A percentile compares a stretch with the other conserved stretches of the same genome.
phyloP scores from a whole-genome alignment of 2,329 filamentous ascomycete species.

The Fusarium sp. region DNA sequence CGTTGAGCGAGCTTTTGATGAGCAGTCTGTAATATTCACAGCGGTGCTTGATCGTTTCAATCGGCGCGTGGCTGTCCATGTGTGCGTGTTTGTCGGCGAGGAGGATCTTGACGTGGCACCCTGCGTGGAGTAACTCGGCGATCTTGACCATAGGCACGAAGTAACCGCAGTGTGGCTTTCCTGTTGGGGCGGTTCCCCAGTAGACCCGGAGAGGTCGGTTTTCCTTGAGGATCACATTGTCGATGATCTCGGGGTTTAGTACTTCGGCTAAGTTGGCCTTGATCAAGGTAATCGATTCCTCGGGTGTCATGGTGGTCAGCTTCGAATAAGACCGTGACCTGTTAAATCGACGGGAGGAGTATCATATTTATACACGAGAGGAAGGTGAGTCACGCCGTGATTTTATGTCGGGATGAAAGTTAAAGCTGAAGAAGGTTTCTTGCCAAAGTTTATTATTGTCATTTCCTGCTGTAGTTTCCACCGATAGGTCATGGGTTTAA shows the following conservation, averaged over 20 bases:
- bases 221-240: not conserved
- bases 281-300: not conserved
- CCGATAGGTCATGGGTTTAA: accelerated
- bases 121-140: not conserved
- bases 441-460: not conserved
- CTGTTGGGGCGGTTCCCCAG: constrained; percentile 1
- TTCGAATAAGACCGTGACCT: accelerated
- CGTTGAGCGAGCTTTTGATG: not conserved
- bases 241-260: not conserved
- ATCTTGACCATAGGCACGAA: not conserved
- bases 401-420: not conserved
- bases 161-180: constrained; percentile 5
- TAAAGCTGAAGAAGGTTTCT: not conserved
- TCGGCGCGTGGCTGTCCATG: not conserved
- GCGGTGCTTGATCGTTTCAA: not conserved
- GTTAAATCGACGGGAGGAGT: not conserved
- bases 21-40: not conserved
- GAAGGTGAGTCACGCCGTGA: not conserved
- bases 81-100: not conserved
- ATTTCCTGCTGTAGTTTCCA: too few relatives aligned
- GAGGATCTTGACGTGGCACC: not conserved
- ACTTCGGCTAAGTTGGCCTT: not conserved
- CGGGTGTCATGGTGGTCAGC: not conserved
- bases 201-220: accelerated
- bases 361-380: not conserved